These are phyloP conservation scores for Trebouxia sp. DNA, from an alignment of 139 green algal species.

Conservation along the genomic window DNA sequence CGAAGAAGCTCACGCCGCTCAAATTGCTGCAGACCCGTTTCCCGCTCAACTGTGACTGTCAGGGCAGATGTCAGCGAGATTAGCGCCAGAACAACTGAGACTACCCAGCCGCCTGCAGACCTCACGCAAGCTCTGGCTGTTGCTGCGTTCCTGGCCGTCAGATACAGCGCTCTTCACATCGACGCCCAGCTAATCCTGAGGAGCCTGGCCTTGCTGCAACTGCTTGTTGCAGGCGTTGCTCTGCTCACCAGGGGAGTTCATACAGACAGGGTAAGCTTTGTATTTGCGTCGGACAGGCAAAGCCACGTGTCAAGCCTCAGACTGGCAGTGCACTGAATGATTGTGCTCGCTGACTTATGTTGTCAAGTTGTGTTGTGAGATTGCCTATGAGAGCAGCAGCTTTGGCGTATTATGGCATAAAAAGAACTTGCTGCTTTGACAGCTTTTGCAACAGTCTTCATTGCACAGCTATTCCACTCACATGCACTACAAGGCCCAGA, in stretches of 20 bases:
- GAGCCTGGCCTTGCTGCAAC: constrained; percentile 27
- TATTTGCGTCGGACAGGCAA: not conserved
- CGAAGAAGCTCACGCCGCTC: no score
- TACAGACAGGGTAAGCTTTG: not conserved
- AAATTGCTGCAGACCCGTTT: not conserved
- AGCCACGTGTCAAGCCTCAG: not conserved
- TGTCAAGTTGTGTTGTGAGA: no score
- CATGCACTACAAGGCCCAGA: no score
- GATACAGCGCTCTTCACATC: not conserved
- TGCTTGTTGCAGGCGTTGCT: constrained; percentile 15
- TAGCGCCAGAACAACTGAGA: not conserved
- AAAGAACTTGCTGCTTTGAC: no score
- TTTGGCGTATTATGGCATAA: no score
- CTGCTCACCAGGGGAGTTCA: not conserved
- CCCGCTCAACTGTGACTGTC: not conserved
- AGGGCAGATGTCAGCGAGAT: not conserved
- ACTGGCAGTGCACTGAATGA: not conserved
- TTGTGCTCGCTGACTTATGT: not conserved
- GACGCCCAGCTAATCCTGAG: constrained; percentile 9
- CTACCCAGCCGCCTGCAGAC: not conserved
- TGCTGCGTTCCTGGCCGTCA: constrained; percentile 6
- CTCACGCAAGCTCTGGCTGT: constrained; percentile 14
- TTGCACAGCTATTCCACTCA: not conserved
- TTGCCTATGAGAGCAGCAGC: no score
- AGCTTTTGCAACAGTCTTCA: no score